Conservation (phyloP, 2,329 filamentous ascomycete genomes). For the Blumeria graminis region DNA sequence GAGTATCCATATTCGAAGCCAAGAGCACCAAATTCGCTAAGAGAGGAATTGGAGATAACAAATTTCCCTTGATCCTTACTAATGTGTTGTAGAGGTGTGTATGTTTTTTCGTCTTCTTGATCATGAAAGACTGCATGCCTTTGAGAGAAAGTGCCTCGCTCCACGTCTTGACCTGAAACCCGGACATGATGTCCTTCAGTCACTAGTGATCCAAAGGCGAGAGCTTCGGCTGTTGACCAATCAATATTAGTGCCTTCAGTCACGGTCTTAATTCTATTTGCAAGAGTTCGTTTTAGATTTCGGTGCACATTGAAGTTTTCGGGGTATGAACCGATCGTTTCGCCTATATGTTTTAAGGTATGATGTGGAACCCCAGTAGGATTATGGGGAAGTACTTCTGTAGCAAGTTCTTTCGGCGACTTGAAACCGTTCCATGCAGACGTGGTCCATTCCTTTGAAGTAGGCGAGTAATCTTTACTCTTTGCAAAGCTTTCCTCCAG, state of each 20-base stretch:
- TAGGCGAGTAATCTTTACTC: constrained; percentile 93
- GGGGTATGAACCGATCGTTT: constrained; percentile 53
- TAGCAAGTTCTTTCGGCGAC: constrained; percentile 90
- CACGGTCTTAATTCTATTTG: constrained; percentile 75
- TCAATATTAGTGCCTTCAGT: constrained; percentile 85
- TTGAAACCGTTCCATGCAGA: constrained; percentile 99
- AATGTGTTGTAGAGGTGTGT: constrained; percentile 76
- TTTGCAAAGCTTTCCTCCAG: constrained; percentile 91
- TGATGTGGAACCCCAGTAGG: constrained; percentile 56
- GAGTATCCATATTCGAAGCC: constrained; percentile 99
- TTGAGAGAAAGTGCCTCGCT: constrained; percentile 98
- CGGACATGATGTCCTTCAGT: constrained; percentile 90
- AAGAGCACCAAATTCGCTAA: constrained; percentile 45
- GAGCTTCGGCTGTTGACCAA: constrained; percentile 88
- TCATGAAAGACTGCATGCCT: constrained; percentile 94
- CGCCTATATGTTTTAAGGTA: constrained; percentile 57
- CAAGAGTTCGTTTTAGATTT: constrained; percentile 90
- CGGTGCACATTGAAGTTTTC: constrained; percentile 77
- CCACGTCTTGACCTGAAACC: constrained; percentile 94
- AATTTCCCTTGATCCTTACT: constrained; percentile 85
- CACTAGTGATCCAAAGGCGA: constrained; percentile 81
- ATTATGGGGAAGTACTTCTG: constrained; percentile 77
- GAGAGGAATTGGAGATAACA: constrained; percentile 88
- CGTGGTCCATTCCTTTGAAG: constrained; percentile 93
- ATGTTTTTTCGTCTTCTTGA: constrained; percentile 80